Evolutionary conservation across 441 rosid genomes (phyloP).

Genomic region (Theobroma grandiflorum): DNA sequence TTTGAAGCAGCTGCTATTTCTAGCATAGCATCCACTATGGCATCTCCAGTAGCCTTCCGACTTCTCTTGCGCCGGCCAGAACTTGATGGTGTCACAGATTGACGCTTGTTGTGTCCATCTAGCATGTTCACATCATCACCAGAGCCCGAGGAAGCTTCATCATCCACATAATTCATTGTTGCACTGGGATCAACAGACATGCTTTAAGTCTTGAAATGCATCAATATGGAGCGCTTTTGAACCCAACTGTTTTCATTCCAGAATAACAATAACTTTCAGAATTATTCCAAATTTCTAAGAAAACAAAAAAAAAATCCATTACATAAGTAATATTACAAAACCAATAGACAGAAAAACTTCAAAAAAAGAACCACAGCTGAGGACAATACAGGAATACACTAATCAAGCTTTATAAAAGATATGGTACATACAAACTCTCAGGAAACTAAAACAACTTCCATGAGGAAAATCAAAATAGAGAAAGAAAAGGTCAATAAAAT

Average conservation of each 20-base stretch:
- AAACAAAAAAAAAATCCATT: not conserved
- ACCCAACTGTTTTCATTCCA: slow-evolving; percentile 32
- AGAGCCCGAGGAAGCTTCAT: slow-evolving; percentile 65
- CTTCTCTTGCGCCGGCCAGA: slow-evolving; percentile 71
- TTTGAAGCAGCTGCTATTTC: slow-evolving; percentile 89
- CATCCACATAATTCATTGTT: slow-evolving; percentile 52
- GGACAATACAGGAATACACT: not conserved
- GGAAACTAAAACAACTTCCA: not conserved
- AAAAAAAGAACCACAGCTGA: not conserved
- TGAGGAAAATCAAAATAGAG: no score
- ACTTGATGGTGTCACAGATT: slow-evolving; percentile 47
- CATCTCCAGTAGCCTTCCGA: slow-evolving; percentile 83
- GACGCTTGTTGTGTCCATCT: slow-evolving; percentile 68
- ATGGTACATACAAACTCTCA: not conserved
- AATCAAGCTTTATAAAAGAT: not conserved
- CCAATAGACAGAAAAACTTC: not conserved
- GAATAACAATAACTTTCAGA: slow-evolving; percentile 26
- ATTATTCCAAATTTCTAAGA: slow-evolving; percentile 24
- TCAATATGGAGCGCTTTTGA: slow-evolving; percentile 18
- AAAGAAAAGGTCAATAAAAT: not conserved
- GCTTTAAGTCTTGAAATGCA: slow-evolving; percentile 28
- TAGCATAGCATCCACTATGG: slow-evolving; percentile 89
- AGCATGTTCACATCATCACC: slow-evolving; percentile 59
- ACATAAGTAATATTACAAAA: not conserved
- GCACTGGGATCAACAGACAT: slow-evolving; percentile 44